Base-by-base conservation (phyloP, 345 rosid genomes). In the Salix dunnii region DNA sequence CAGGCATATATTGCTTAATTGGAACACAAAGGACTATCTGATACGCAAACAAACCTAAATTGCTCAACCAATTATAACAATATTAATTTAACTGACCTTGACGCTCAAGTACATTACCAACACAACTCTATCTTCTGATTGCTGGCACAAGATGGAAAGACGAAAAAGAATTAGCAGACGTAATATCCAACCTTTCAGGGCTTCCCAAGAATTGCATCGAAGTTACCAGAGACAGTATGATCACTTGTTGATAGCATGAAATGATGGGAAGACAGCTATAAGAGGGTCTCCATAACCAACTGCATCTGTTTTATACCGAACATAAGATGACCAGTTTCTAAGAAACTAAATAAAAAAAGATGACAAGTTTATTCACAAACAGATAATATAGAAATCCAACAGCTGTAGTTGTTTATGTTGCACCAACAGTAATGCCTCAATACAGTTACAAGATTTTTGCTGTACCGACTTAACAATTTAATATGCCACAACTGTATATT, bases 201-300 rank as follows among this genome's bases (percentile, higher is more conserved):
- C 38, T 70, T 62, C 46, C 48, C 64, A 38, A 18, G 55, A 64
- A 48, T 20, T 3, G 63, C 2, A n/a, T 71, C 71, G 6, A 70
- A 55, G 40, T 48, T 43, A 14, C 64, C 33, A 18, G 49, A 27
- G 73, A 77, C 77, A 42, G 64, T 55, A 74, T 61, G 64, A 70
- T 84, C 81, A 85, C 69, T 82, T 53, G 49, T 43, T 36, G 82
- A 91, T 92, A 73, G 80, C 88, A 36, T 83, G 95, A 72, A 93
- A 95, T 18, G 97, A 91, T 70, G 97, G 96, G 84, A 95, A 78
- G 77, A 95, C 88, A 3, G 99, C 99, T 6, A 95, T 83, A 7
- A 95, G 86, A 64, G 97, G 96, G 79, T 93, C 97, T 71, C 97
- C 97, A 36, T 86, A 95, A 25, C 97, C 97, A 75, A 93, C 89